phyloP scores from a whole-genome alignment of 495 filamentous ascomycete genomes.

The Chaetomium fimeti region DNA sequence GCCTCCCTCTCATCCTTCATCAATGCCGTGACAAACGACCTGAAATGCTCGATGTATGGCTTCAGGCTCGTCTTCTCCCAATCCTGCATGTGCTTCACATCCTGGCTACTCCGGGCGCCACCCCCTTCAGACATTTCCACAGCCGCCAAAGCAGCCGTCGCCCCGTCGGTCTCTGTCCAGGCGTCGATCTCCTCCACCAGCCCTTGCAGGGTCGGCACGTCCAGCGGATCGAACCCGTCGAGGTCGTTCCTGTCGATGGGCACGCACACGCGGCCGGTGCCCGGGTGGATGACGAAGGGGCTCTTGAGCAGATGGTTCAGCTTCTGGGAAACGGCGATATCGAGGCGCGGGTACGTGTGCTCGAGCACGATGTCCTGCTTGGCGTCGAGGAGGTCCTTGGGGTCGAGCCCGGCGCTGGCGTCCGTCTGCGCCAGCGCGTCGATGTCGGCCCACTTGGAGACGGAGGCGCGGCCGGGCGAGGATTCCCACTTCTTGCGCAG shows the following conservation, averaged over 20 bases:
- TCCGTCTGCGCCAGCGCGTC: conserved; percentile 75
- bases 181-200: conserved; percentile 77
- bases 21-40: conserved; percentile 70
- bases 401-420: conserved; percentile 55
- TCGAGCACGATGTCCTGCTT: conserved; percentile 94
- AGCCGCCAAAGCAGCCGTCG: neutral
- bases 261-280: conserved; percentile 90
- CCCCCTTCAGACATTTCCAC: conserved; percentile 56
- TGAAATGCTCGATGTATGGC: conserved; percentile 89
- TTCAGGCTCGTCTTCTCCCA: conserved; percentile 96
- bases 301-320: conserved; percentile 95
- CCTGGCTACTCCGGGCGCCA: conserved; percentile 5
- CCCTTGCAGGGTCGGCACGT: conserved; percentile 80
- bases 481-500: conserved; percentile 89
- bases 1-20: conserved; percentile 78
- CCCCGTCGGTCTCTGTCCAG: conserved; percentile 43
- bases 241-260: conserved; percentile 72
- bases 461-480: conserved; percentile 68
- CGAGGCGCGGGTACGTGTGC: conserved; percentile 96
- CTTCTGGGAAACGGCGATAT: conserved; percentile 95
- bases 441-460: conserved; percentile 90
- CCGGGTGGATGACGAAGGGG: conserved; percentile 94
- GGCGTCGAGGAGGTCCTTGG: conserved; percentile 69
- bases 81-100: conserved; percentile 59
- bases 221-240: conserved; percentile 81